Evolutionary conservation across 2,329 filamentous ascomycete genomes (phyloP).

Genomic region (Xylariomycetidae sp.): DNA sequence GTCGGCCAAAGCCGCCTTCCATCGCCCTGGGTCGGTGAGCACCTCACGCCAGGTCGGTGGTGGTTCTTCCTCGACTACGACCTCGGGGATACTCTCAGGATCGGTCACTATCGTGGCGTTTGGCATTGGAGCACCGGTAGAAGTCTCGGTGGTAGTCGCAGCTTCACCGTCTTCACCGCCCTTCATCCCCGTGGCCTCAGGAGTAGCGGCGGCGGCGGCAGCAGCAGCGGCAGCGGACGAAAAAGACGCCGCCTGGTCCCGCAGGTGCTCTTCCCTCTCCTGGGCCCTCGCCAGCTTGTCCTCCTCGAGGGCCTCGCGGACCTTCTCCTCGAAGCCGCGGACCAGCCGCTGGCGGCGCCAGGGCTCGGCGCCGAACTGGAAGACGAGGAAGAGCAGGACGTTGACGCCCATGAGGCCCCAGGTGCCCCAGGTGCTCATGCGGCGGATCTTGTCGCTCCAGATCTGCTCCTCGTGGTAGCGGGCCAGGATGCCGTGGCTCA

Average conservation of each 20-base stretch:
- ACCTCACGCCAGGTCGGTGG: constrained; percentile 36
- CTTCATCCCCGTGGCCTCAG: constrained; percentile 19
- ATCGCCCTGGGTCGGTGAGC: constrained; percentile 37
- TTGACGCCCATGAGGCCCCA: constrained; percentile 98
- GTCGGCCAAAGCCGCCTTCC: constrained; percentile 49
- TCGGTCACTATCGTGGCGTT: constrained; percentile 21
- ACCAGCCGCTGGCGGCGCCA: constrained; percentile 82
- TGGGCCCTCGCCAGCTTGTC: constrained; percentile 41
- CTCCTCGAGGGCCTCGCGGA: constrained; percentile 56
- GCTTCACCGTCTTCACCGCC: constrained; percentile 18
- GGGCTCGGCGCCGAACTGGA: constrained; percentile 87
- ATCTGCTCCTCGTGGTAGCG: constrained; percentile 99
- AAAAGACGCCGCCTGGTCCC: too few species aligned
- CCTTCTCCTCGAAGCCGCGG: constrained; percentile 74
- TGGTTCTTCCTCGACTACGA: constrained; percentile 9
- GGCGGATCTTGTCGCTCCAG: constrained; percentile 94
- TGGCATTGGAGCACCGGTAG: constrained; percentile 15
- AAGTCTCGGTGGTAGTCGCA: constrained; percentile 7
- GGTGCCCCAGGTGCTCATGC: constrained; percentile 97
- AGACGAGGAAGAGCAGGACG: constrained; percentile 78
- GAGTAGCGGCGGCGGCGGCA: constrained; percentile 7
- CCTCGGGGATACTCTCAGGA: constrained; percentile 9
- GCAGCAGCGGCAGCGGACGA: constrained; percentile 5
- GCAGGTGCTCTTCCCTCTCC: constrained; percentile 27
- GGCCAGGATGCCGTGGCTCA: constrained; percentile 79